Evolutionary conservation across 495 filamentous ascomycete species (phyloP), one percentile per base, ranked within the genome.

Genomic region (Penicillium arizonense): DNA sequence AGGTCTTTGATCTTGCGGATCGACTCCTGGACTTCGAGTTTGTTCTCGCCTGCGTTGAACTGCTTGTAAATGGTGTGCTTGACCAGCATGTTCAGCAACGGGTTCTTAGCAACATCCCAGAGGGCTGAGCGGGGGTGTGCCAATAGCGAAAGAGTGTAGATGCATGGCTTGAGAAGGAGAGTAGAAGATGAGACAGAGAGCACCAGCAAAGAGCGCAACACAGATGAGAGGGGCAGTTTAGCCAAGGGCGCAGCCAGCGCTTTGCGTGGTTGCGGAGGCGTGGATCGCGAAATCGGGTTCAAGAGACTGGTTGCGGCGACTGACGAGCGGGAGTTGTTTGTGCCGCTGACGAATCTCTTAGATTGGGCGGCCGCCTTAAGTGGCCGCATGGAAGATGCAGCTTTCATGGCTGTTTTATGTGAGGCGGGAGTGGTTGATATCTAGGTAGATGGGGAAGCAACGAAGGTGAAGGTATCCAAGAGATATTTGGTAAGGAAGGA

Each of bases 121-220:
- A 78, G 23, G 1, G 82, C 73, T 14, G 69, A 82, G 38, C 80
- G 82, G 16, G 87, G 85, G 57, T 90, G 74, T 11, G 90, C 87
- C 57, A 95, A 77, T n/a, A 74, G 62, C 4, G 81, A 82, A 55
- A 95, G 86, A 14, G 87, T 69, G 39, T 77, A 77, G 26, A 92
- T 81, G 37, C 85, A 91, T 26, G 87, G 84, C 28, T 77, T 75
- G 21, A 96, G 79, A 5, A 96, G 80, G 16, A 87, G 52, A 0
- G 84, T 80, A 1, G 89, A 93, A 8, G 88, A 90, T 0, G 92
- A 96, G 48, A 96, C 77, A 18, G 83, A 83, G 12, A 88, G 87
- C 12, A 91, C 87, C 50, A 89, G 75, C 53, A 92, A 76, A 8
- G 90, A 91, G 23, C 93, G 87, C 38, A 96, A 68, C 41, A 97